Evolutionary conservation across 768 basidiomycete genomes (phyloP).

Genomic region (Suillus lakei): DNA sequence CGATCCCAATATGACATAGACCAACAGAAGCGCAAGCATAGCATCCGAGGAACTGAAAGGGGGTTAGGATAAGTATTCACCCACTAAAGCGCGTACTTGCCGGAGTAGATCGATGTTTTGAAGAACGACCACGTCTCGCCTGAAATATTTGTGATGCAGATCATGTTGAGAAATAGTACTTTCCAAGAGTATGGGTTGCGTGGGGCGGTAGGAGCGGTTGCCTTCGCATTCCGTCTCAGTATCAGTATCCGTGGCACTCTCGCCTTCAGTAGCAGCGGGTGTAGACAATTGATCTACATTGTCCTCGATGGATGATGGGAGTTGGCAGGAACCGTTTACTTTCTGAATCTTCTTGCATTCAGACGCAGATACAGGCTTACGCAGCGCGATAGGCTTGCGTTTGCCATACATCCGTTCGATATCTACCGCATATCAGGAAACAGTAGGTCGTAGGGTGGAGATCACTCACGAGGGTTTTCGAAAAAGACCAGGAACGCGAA

Average conservation of each 20-base stretch:
- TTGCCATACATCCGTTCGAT: slow-evolving; percentile 95
- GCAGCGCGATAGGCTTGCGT: slow-evolving; percentile 86
- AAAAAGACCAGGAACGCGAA: slow-evolving; percentile 96
- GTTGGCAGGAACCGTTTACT: slow-evolving; percentile 18
- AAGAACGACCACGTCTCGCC: slow-evolving; percentile 82
- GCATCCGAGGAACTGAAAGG: slow-evolving; percentile 77
- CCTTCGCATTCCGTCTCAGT: slow-evolving; percentile 65
- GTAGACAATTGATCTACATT: slow-evolving; percentile 48
- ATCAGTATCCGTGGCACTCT: slow-evolving; percentile 75
- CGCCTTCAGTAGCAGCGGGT: slow-evolving; percentile 71
- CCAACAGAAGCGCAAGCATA: slow-evolving; percentile 74
- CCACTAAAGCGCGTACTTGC: slow-evolving; percentile 44
- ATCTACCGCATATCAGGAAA: slow-evolving; percentile 49
- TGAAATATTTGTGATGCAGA: slow-evolving; percentile 87
- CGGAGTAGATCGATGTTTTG: slow-evolving; percentile 85
- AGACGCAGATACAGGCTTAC: slow-evolving; percentile 61
- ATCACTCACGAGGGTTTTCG: slow-evolving; percentile 90
- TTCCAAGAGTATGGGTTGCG: slow-evolving; percentile 18
- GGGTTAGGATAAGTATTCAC: background rate
- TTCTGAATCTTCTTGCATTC: slow-evolving; percentile 18
- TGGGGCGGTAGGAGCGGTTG: slow-evolving; percentile 30
- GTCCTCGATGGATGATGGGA: slow-evolving; percentile 21
- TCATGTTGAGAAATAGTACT: slow-evolving; percentile 79
- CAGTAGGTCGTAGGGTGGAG: background rate
- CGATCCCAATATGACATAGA: slow-evolving; percentile 64